Base-by-base conservation (phyloP, 305 asterid genomes). In the Rubia tinctorum region DNA sequence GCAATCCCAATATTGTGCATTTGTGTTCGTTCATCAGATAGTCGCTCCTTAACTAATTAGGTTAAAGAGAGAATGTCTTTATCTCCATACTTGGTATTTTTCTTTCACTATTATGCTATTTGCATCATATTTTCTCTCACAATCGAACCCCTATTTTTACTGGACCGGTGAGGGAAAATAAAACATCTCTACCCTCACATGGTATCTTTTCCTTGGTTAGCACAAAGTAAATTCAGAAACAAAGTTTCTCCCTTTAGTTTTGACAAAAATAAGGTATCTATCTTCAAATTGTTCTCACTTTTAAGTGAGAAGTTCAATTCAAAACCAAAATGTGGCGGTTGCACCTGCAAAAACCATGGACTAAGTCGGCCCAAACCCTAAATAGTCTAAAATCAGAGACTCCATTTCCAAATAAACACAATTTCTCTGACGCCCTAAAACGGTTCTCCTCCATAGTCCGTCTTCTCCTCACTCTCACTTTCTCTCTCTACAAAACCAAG, bases 391-490 rank as follows among this genome's bases (percentile, higher is more conserved):
- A 74, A 74, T 73, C 56, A 45, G 8, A 44, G 14, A 64, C 9
- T 66, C 7, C 5, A 22, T 61, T 20, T 42, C 58, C n/a, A 18
- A 76, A 62, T 68, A 68, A n/a, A 18, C 7, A 22, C 72, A 69
- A 69, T 63, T 14, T 47, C 49, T 43, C 71, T 9, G 68, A 66
- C 58, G 75, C 79, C 75, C 77, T 66, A 70, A 64, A 74, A 71
- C 70, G 66, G 64, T 75, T 60, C 25, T 12, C 51, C 13, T 47
- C 3, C 51, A 14, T 37, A 12, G 49, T 39, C 43, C 22, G 27
- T 22, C 73, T n/a, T 55, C 69, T 4, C 43, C 59, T 27, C 27
- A 45, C 20, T 42, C 20, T 4, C 17, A 27, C 43, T 56, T 58
- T 23, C 39, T 45, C 37, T 53, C 59, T 53, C 59, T 25, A 18